These are phyloP conservation scores for Paramecium biaurelia DNA, from an alignment of 73 alveolate species.

Conservation along the genomic window DNA sequence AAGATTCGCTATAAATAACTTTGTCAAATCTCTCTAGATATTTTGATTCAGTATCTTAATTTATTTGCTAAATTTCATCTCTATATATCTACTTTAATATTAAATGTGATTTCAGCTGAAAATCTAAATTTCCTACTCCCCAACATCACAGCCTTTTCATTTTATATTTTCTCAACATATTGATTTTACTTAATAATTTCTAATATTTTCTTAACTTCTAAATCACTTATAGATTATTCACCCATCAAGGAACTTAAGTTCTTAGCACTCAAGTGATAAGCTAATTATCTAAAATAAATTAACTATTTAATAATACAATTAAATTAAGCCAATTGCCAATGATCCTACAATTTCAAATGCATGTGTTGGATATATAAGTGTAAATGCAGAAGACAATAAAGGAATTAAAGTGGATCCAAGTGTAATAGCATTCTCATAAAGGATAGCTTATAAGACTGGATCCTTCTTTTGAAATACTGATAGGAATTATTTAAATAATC, in stretches of 20 bases:
- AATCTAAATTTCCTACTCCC: constrained; percentile 34
- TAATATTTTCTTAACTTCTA: not conserved
- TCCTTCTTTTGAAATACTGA: constrained; percentile 32
- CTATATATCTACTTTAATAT: not conserved
- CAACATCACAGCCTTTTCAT: constrained; percentile 34
- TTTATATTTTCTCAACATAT: not conserved
- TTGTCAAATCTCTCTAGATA: not conserved
- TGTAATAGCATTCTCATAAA: constrained; percentile 60
- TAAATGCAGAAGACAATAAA: constrained; percentile 22
- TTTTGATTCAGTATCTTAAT: not conserved
- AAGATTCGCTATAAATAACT: not conserved
- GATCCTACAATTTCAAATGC: constrained; percentile 53
- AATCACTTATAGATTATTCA: not conserved
- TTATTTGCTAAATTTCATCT: not conserved
- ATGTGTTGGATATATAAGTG: constrained; percentile 10
- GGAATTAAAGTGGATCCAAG: constrained; percentile 45
- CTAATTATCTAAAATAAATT: not conserved
- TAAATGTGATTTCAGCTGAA: constrained; percentile 30
- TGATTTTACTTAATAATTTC: not conserved
- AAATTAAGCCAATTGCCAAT: constrained; percentile 36
- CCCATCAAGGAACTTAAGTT: constrained; percentile 38
- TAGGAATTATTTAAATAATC: not conserved
- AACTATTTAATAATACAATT: not conserved
- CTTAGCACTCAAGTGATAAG: not conserved
- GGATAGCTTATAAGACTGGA: constrained; percentile 57